Conservation (phyloP, 257 asterid species). For the Salvia hispanica region DNA sequence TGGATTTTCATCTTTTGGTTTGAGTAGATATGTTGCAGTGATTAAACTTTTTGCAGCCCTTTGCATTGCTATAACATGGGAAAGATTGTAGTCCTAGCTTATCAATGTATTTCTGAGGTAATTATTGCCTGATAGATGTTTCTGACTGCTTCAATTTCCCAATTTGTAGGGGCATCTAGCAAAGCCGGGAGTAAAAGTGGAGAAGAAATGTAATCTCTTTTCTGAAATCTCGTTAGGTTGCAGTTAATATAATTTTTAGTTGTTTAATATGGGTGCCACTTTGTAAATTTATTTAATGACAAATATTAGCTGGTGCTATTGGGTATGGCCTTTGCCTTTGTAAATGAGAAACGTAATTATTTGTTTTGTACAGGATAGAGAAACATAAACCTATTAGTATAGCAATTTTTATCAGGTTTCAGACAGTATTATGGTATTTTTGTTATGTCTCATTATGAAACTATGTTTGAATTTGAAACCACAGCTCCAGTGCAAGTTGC, state of each 20-base stretch:
- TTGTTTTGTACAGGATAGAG: constrained; percentile 5
- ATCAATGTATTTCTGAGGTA: not conserved
- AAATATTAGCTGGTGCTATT: constrained; percentile 6
- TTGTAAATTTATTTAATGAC: not conserved
- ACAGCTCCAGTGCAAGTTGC: constrained; percentile 55
- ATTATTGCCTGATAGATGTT: not conserved
- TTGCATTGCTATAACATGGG: not conserved
- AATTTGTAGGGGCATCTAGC: constrained; percentile 55
- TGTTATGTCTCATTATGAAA: constrained; percentile 1
- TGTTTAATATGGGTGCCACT: constrained; percentile 12
- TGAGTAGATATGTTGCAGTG: not conserved
- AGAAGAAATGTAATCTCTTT: constrained; percentile 54
- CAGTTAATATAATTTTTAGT: not conserved
- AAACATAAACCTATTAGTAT: not conserved
- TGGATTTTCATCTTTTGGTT: not conserved
- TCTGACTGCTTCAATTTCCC: constrained; percentile 23
- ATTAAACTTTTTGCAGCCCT: not conserved
- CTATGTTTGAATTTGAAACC: constrained; percentile 24
- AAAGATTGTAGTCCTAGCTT: not conserved
- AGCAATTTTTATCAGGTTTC: not conserved
- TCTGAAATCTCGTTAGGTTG: constrained; percentile 17
- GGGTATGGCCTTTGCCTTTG: not conserved
- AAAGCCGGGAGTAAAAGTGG: constrained; percentile 41
- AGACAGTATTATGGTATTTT: not conserved
- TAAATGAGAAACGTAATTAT: not conserved